phyloP scores from a whole-genome alignment of 148 eudicot genomes.

The Polygonum maritimum region DNA sequence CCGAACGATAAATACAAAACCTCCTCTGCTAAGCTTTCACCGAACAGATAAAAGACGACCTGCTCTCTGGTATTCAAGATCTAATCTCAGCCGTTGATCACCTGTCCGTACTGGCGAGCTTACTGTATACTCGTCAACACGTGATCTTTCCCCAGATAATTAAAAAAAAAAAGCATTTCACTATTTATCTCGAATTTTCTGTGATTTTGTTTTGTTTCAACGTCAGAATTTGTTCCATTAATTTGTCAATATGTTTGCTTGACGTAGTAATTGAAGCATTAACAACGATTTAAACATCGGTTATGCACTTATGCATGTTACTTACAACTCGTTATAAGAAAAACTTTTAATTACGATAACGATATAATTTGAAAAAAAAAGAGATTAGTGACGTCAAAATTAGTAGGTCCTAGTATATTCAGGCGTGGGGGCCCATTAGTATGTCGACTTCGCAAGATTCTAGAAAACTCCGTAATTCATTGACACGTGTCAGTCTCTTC shows the following conservation, averaged over 20 bases:
- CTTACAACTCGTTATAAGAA: background rate
- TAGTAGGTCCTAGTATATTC: background rate
- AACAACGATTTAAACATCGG: too few species aligned
- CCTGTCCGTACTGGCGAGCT: background rate
- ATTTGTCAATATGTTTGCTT: background rate
- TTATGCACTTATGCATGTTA: too few species aligned
- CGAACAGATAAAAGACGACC: background rate
- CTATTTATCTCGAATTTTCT: background rate
- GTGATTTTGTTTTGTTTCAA: background rate
- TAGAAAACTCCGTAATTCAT: background rate
- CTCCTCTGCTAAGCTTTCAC: background rate
- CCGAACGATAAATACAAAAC: background rate
- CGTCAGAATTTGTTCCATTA: background rate
- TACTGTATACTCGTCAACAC: background rate
- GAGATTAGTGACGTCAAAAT: background rate
- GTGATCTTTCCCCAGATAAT: background rate
- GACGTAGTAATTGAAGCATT: too few species aligned
- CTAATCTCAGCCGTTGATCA: conserved; percentile 1
- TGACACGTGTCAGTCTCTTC: background rate
- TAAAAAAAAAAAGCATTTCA: background rate
- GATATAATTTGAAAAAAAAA: background rate
- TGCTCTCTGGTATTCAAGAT: background rate
- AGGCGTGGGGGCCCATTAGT: background rate
- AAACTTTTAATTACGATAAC: background rate
- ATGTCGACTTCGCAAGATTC: background rate